A percentile compares a stretch with the other conserved stretches of the same genome.
Evolutionary conservation across 2,329 filamentous ascomycete species (phyloP).

Genomic region (Xylaria sp.): DNA sequence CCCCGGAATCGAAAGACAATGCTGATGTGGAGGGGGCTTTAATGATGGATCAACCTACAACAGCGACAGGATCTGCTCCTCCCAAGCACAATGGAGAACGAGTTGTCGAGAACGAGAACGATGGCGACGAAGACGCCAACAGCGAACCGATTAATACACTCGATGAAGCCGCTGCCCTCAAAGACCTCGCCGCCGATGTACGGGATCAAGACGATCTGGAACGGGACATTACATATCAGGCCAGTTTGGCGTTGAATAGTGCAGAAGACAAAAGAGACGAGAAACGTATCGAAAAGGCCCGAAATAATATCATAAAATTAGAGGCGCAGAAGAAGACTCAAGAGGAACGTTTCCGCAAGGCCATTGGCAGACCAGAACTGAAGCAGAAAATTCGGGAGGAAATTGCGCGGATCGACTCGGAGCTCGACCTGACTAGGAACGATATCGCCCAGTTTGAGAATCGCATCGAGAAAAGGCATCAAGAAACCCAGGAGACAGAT

Average conservation of each 20-base stretch:
- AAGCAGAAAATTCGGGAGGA: slow-evolving; percentile 71
- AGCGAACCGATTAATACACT: slow-evolving; percentile 41
- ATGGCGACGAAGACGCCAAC: slow-evolving; percentile 5
- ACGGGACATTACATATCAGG: slow-evolving; percentile 79
- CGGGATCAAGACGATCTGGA: slow-evolving; percentile 92
- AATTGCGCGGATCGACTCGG: slow-evolving; percentile 72
- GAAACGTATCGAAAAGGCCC: slow-evolving; percentile 70
- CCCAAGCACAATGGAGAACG: background rate
- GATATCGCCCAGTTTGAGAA: slow-evolving; percentile 84
- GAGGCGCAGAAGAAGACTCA: slow-evolving; percentile 71
- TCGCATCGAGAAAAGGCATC: slow-evolving; percentile 81
- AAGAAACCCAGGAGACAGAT: slow-evolving; percentile 59
- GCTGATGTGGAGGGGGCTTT: background rate
- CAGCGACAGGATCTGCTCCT: background rate
- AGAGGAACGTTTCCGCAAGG: slow-evolving; percentile 59
- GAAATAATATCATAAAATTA: slow-evolving; percentile 67
- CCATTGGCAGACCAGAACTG: slow-evolving; percentile 59
- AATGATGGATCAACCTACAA: slow-evolving; percentile 5
- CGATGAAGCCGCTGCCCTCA: slow-evolving; percentile 70
- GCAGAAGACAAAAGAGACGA: slow-evolving; percentile 72
- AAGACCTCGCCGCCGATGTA: slow-evolving; percentile 73
- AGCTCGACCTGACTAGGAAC: slow-evolving; percentile 71
- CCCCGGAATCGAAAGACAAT: slow-evolving; percentile 8
- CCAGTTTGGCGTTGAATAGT: slow-evolving; percentile 68
- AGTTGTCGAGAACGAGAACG: background rate